Evolutionary conservation across 2,329 filamentous ascomycete species (phyloP), one percentile per base, ranked within the genome.

Genomic region (Fusarium irregulare): DNA sequence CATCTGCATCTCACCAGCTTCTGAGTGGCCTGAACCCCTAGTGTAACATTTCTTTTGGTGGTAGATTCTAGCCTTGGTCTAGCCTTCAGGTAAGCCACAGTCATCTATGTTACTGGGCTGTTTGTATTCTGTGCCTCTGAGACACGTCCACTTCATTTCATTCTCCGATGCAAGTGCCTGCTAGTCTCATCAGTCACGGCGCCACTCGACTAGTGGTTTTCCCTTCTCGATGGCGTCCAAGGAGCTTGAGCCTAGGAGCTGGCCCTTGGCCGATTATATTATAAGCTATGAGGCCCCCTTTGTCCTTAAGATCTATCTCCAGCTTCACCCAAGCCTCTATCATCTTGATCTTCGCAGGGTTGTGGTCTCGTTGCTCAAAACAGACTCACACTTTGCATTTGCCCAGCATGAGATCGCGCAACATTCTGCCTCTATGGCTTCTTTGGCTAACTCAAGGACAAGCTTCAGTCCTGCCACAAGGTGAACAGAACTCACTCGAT

Each of bases 391-490:
- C 48, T 40, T 45, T 51, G 47, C 27, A 28, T 44, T 66, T 61
- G 21, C 25, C 57, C 69, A 73, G 47, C 50, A 76, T 76, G 74
- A 76, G 58, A 60, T 70, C 72, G 21, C 54, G 60, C 27, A 66
- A 34, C 21, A 45, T 70, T 27, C 53, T 76, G 49, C 71, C 74
- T 45, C 21, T 73, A 64, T 76, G 74, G 74, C 66, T 76, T 53
- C 58, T 76, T 47, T 75, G 73, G 70, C 74, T 76, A 64, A 75
- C 70, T 18, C 63, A 69, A 40, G 68, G 60, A 48, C 74, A 76
- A 66, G 74, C 56, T 23, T 56, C 72, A 50, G 69, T 61, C 40
- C 56, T 74, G 21, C 71, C 72, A 18, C 55, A 56, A 41, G 50
- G 32, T 18, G 46, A 59, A 23, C 64, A 59, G 28, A 49, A 40